Evolutionary conservation across 495 filamentous ascomycete genomes (phyloP).

Genomic region (Hypomontagnella monticulosa): DNA sequence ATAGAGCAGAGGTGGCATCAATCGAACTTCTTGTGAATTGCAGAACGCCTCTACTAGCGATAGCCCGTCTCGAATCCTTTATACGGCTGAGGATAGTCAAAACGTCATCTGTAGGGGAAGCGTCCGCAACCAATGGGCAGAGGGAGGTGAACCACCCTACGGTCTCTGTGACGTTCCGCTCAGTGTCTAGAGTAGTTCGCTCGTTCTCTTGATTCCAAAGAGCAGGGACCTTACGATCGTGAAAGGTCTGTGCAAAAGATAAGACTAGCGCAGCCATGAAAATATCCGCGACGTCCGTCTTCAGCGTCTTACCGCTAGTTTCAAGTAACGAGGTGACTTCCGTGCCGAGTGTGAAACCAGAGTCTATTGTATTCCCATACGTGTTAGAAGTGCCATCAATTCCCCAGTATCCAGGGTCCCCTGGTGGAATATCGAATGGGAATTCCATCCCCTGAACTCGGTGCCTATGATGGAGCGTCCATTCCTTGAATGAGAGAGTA

Average conservation of each 20-base stretch:
- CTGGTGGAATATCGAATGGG: slow-evolving; percentile 47
- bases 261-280: slow-evolving; percentile 59
- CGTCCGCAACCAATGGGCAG: slow-evolving; percentile 47
- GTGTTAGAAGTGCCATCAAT: slow-evolving; percentile 55
- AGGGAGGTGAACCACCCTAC: slow-evolving; percentile 63
- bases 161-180: slow-evolving; percentile 56
- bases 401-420: slow-evolving; percentile 59
- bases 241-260: slow-evolving; percentile 61
- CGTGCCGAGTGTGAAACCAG: slow-evolving; percentile 54
- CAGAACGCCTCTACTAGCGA: slow-evolving; percentile 56
- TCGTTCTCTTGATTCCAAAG: slow-evolving; percentile 64
- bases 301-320: slow-evolving; percentile 53
- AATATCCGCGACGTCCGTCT: slow-evolving; percentile 58
- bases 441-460: slow-evolving; percentile 44
- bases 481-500: slow-evolving; percentile 70
- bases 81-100: slow-evolving; percentile 52
- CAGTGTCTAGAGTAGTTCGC: slow-evolving; percentile 47
- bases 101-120: slow-evolving; percentile 52
- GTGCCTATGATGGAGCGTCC: slow-evolving; percentile 60
- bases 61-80: slow-evolving; percentile 52
- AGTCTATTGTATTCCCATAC: slow-evolving; percentile 53
- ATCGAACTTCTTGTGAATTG: slow-evolving; percentile 52
- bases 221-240: slow-evolving; percentile 62
- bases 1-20: slow-evolving; percentile 36
- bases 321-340: slow-evolving; percentile 56